These are phyloP conservation scores for Ophiocordyceps polyrhachis-furcata DNA, from an alignment of 2,329 filamentous ascomycete genomes.

Conservation along the genomic window DNA sequence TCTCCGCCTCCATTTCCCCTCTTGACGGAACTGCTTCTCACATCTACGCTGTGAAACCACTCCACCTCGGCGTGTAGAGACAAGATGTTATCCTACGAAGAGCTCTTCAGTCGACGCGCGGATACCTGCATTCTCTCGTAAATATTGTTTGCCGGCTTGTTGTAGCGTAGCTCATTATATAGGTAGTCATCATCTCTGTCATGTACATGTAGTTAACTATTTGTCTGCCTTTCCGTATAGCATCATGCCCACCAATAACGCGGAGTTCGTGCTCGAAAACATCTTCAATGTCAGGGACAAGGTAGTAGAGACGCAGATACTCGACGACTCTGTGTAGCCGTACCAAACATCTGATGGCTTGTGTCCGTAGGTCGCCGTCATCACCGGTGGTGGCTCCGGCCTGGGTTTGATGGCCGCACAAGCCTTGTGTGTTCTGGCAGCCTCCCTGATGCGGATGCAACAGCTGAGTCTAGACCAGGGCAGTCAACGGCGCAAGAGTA, in stretches of 20 bases:
- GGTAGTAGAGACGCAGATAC: neutral
- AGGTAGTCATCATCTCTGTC: no score
- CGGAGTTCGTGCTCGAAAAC: neutral
- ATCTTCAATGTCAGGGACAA: neutral
- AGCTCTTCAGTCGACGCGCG: no score
- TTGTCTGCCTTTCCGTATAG: no score
- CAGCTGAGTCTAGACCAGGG: slow-evolving; percentile 8
- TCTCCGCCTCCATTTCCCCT: no score
- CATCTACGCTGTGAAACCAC: no score
- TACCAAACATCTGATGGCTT: neutral
- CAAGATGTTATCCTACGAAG: no score
- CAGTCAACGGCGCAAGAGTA: slow-evolving; percentile 48
- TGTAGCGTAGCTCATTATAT: no score
- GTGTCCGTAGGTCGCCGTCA: neutral
- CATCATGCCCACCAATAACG: slow-evolving; percentile 1
- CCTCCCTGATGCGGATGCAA: neutral
- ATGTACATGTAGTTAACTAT: no score
- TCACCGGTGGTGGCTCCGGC: slow-evolving; percentile 30
- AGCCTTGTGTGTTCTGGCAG: slow-evolving; percentile 22
- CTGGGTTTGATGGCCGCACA: slow-evolving; percentile 53
- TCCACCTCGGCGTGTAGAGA: no score
- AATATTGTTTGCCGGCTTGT: no score
- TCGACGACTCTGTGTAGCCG: neutral
- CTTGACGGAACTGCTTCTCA: no score
- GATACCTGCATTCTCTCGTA: no score